Evolutionary conservation across 805 yeast species (phyloP), one percentile per base, ranked within the genome.

Genomic region (Candida coleopterorum): DNA sequence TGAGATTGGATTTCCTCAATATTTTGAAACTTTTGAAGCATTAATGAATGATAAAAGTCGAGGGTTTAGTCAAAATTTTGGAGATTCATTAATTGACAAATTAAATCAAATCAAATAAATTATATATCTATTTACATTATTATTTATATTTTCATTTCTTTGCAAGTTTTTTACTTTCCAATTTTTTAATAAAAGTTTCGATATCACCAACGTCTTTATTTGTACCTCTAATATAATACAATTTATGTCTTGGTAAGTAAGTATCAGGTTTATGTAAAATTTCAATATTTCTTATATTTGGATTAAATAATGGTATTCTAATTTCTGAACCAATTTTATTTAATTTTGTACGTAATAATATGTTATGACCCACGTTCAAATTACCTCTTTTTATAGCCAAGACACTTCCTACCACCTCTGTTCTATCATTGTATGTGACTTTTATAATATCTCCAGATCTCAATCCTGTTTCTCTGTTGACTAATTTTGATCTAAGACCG

Each of bases 321-420:
- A 81, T 64, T 53, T 90, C 97, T 34, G 86, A 90, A 39, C 95
- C 95, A n/a, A 85, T 63, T 48, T 83, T 84, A 43, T 81, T 72
- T 48, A 86, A 69, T 55, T 83, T 86, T 56, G 88, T 86, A 69
- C 98, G 80, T 45, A 90, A 59, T 38, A 86, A 64, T n/a, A 90
- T 62, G 42, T 84, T 81, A 12, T 94, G 75, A 30, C 85, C 87
- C 29, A 84, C 62, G 26, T 78, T 80, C 43, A 77, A 72, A 21
- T 51, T 58, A 22, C 62, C 60, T 53, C 89, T 75, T 53, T 82
- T 83, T 39, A 88, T 71, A 37, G 85, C 88, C 37, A 90, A 63
- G 2, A 88, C 76, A 56, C 81, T 81, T 4, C 97, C 98, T 16
- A 78, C 70, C 44, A 86, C 81, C 18, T 75, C 75, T 37, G 81